Evolutionary conservation across 495 filamentous ascomycete species (phyloP).

Genomic region (Trypethelium eluteriae): DNA sequence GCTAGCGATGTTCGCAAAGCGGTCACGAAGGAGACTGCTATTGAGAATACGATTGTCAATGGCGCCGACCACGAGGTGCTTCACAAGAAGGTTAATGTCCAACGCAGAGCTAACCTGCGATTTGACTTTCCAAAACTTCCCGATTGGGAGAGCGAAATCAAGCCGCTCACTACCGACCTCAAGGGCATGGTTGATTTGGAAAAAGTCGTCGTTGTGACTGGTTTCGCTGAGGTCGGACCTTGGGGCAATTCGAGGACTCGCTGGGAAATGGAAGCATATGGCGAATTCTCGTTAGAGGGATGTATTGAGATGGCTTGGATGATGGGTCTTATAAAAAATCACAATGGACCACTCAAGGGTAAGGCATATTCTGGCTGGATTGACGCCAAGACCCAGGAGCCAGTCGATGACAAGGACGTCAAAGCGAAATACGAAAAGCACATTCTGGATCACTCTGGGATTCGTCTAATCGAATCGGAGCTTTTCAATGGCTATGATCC

Average conservation of each 20-base stretch:
- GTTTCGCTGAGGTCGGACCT: constrained; percentile 91
- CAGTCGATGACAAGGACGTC: constrained; percentile 95
- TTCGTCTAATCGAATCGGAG: constrained; percentile 95
- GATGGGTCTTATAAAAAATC: constrained; percentile 98
- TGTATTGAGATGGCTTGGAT: constrained; percentile 99
- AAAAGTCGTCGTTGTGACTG: constrained; percentile 94
- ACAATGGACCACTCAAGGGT: constrained; percentile 97
- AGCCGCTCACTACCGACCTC: constrained; percentile 75
- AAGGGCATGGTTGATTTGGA: constrained; percentile 98
- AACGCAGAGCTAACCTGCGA: constrained; percentile 95
- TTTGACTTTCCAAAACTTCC: constrained; percentile 86
- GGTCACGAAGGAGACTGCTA: constrained; percentile 88
- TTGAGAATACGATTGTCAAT: constrained; percentile 96
- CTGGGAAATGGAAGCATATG: constrained; percentile 98
- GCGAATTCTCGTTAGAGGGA: constrained; percentile 93
- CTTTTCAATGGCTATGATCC: constrained; percentile 96
- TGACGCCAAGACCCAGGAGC: constrained; percentile 85
- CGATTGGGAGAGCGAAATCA: constrained; percentile 82
- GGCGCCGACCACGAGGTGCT: constrained; percentile 83
- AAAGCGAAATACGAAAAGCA: constrained; percentile 94
- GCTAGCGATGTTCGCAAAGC: constrained; percentile 88
- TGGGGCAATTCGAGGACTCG: constrained; percentile 97
- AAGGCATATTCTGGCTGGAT: constrained; percentile 97
- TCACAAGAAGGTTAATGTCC: constrained; percentile 87
- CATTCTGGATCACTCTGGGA: constrained; percentile 94